Base-by-base conservation (phyloP, 148 eudicot species). In the Rhododendron mucronatum region DNA sequence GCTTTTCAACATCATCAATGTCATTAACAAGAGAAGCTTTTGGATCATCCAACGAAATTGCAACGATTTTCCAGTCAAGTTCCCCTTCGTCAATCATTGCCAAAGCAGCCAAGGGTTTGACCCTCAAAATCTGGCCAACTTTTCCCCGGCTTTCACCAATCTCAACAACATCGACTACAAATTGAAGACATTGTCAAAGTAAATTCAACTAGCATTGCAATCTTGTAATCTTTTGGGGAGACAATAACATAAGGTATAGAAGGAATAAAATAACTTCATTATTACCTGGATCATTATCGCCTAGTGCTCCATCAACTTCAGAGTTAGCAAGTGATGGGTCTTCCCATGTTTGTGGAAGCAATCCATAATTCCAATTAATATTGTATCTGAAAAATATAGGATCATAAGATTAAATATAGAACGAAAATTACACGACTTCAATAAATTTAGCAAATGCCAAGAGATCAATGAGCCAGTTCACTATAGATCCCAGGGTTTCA, bases 11-110 rank as follows among this genome's bases (percentile, higher is more conserved):
- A 63, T 95, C 99, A 80, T 93, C 96, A 53, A 97, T 88, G 78
- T 97, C 99, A 86, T 97, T 97, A 75, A 97, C 98, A 89, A 97
- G 96, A 67, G 98, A 92, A 86, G 99, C 96, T 92, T 86, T 94
- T 53, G 99, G 99, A 89, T 97, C 99, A 90, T 97, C 99, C 91
- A 97, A 86, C 39, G 99, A 90, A 83, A 97, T 97, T 30, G 99
- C 98, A 86, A 97, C 90, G 9, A 97, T 93, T 93, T 97, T 97
- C 99, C 99, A 97, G 91, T 97, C 99, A 90, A 97, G 99, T 90
- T 95, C 99, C 33, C 98, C 98, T 88, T 97, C 99, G 84, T 97
- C 99, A 84, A 97, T 97, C 99, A 97, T 97, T 83, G 99, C 99
- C 89, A 97, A 87, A 87, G 95, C 98, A 87, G 89, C 99, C 87